Conservation (phyloP, 2,329 filamentous ascomycete species). For the Fusarium sp. region DNA sequence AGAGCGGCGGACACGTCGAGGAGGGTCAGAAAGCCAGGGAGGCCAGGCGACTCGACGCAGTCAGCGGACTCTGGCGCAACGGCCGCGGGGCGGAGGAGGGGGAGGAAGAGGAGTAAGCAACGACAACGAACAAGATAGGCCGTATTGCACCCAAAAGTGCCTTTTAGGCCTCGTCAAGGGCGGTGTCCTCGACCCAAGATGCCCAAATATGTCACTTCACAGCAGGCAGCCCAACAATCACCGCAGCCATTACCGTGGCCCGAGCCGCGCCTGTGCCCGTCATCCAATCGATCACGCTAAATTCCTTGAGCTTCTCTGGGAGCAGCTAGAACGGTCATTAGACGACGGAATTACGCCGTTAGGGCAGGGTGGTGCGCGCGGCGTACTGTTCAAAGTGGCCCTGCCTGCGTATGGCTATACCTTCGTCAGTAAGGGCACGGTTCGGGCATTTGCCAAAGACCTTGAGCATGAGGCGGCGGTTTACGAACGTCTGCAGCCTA, state of each 20-base stretch:
- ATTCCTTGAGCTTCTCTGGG: background rate
- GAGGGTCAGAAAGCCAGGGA: background rate
- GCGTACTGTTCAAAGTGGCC: background rate
- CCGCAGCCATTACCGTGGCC: background rate
- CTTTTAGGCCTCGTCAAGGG: background rate
- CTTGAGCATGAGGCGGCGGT: background rate
- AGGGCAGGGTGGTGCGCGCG: background rate
- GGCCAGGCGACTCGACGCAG: background rate
- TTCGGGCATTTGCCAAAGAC: background rate
- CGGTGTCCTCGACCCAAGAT: background rate
- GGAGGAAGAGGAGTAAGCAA: no score
- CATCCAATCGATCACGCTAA: background rate
- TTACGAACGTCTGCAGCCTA: constrained; percentile 48
- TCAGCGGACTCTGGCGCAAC: background rate
- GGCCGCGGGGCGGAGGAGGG: background rate
- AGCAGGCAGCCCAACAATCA: background rate
- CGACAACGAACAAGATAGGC: background rate
- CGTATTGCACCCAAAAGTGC: background rate
- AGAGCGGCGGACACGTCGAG: no score
- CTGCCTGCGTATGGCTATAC: background rate
- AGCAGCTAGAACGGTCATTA: background rate
- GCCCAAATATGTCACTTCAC: background rate
- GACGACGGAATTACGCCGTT: background rate
- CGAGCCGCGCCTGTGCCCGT: no score
- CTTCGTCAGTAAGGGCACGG: background rate